Evolutionary conservation across 2,329 filamentous ascomycete genomes (phyloP).

Genomic region (Colletotrichum trifolii): DNA sequence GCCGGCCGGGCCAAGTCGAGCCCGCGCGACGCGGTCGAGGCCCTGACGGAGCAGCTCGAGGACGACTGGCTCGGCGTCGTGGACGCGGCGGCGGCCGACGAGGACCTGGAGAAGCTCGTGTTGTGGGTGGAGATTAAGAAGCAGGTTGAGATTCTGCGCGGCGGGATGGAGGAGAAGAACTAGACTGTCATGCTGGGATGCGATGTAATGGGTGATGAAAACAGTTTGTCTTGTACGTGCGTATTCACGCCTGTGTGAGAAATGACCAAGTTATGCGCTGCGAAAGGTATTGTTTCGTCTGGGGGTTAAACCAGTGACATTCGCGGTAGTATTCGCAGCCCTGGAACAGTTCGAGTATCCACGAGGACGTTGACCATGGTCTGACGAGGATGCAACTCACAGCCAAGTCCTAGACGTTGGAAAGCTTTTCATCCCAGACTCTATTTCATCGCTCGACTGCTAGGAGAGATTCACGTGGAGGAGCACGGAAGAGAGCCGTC

Average conservation of each 20-base stretch:
- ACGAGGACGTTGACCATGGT: too few species aligned
- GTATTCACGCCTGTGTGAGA: too few species aligned
- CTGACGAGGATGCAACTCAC: too few species aligned
- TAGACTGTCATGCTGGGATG: neutral
- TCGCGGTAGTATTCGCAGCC: too few species aligned
- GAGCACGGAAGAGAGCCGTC: slow-evolving; percentile 37
- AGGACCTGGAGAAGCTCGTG: slow-evolving; percentile 60
- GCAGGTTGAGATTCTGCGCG: slow-evolving; percentile 69
- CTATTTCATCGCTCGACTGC: too few species aligned
- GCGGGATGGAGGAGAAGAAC: slow-evolving; percentile 62
- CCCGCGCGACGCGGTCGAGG: slow-evolving; percentile 42
- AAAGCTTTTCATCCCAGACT: too few species aligned
- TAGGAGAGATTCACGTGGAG: slow-evolving; percentile 21
- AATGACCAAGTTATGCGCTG: too few species aligned
- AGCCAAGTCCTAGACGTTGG: too few species aligned
- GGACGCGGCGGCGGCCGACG: slow-evolving; percentile 38
- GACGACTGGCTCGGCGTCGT: slow-evolving; percentile 53
- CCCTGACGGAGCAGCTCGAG: slow-evolving; percentile 43
- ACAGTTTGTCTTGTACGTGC: neutral
- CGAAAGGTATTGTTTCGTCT: too few species aligned
- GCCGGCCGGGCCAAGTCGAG: slow-evolving; percentile 49
- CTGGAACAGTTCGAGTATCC: too few species aligned
- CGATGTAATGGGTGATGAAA: neutral
- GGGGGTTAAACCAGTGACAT: too few species aligned
- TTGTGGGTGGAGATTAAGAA: slow-evolving; percentile 73